phyloP scores from a whole-genome alignment of 2,329 filamentous ascomycete genomes.

The Penicillium sp. region DNA sequence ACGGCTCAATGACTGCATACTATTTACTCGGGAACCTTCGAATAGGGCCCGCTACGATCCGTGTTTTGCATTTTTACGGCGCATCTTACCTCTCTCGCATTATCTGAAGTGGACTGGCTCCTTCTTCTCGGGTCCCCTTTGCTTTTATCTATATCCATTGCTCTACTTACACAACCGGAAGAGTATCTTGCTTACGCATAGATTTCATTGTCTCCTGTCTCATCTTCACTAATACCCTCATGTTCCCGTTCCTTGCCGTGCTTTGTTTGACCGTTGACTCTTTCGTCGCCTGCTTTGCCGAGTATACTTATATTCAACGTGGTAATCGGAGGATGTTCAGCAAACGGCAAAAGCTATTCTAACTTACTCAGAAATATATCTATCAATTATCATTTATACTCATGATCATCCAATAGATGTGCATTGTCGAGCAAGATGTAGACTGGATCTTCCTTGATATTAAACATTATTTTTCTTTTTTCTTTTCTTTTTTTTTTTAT shows the following conservation, averaged over 20 bases:
- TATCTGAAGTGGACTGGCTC: conserved; percentile 15
- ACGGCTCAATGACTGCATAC: conserved; percentile 19
- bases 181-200: conserved; percentile 1
- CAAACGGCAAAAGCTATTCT: neutral
- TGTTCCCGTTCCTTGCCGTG: neutral
- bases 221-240: conserved; percentile 6
- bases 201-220: conserved; percentile 2
- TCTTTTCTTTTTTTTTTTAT: too few relatives aligned
- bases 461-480: too few relatives aligned
- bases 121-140: conserved; percentile 6
- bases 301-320: neutral
- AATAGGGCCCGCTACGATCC: conserved; percentile 3
- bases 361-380: neutral
- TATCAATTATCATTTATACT: neutral
- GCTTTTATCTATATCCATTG: conserved; percentile 1
- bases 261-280: neutral
- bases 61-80: conserved; percentile 12
- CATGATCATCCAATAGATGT: neutral
- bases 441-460: neutral
- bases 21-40: neutral
- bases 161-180: neutral
- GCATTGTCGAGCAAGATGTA: neutral
- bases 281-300: neutral
- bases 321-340: neutral
- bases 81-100: conserved; percentile 7